Percentiles rank a stretch among this genome's conserved stretches.
Evolutionary conservation across 139 green algal genomes (phyloP).

Genomic region (Haematococcus sp.): DNA sequence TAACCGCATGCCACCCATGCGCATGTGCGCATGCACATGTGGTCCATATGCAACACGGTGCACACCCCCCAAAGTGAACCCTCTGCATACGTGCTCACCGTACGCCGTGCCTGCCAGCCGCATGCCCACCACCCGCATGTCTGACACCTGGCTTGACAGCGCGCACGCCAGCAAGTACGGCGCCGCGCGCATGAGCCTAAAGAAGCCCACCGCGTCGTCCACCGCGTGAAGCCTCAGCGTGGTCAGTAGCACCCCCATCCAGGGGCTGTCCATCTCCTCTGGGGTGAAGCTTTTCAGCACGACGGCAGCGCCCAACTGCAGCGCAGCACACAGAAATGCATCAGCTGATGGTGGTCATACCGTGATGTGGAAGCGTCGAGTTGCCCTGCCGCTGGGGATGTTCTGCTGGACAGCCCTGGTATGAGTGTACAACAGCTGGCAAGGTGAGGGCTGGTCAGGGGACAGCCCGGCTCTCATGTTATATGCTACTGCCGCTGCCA

Average conservation of each 20-base stretch:
- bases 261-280: neutral
- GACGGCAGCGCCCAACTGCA: neutral
- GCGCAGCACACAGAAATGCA: neutral
- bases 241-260: neutral
- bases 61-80: too few relatives aligned
- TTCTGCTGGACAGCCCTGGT: too few relatives aligned
- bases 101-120: neutral
- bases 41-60: too few relatives aligned
- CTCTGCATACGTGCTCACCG: neutral
- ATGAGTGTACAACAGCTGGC: too few relatives aligned
- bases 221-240: neutral
- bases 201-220: neutral
- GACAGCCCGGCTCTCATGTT: too few relatives aligned
- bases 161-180: slow-evolving; percentile 18
- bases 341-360: too few relatives aligned
- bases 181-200: neutral
- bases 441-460: too few relatives aligned
- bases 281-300: neutral
- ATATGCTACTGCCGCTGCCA: too few relatives aligned
- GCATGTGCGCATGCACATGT: too few relatives aligned
- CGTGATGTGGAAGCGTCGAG: too few relatives aligned
- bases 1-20: too few relatives aligned
- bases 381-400: too few relatives aligned
- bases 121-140: slow-evolving; percentile 7
- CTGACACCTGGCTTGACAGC: neutral